Base-by-base conservation (phyloP, 1,139 yeast genomes). In the Scheffersomyces illinoinensis region DNA sequence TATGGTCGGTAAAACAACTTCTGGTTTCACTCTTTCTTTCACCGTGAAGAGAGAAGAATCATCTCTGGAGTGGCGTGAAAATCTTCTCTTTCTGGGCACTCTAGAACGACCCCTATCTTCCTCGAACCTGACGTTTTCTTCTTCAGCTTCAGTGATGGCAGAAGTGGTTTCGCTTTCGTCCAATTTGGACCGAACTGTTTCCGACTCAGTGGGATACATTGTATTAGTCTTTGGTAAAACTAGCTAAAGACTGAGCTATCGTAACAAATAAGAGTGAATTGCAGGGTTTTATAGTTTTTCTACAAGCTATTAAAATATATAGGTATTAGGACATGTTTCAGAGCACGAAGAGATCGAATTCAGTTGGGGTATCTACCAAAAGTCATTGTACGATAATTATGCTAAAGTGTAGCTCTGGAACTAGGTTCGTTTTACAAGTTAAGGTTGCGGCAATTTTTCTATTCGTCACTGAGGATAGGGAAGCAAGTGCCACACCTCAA, bases 1-100 rank as follows among this genome's bases (percentile, higher is more conserved):
- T 53, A 74, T 66, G 8, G 76, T 72, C 1, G 83, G 82, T 55
- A 78, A 67, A 3, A 71, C 72, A 23, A 65, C 62, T 8, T 68
- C 71, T 1, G 79, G 76, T 26, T 71, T 69, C 12, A 69, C 71
- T 50, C 62, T 67, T 46, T 68, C 71, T 17, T 56, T 56, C 47
- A 60, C 59, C 33, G 60, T 56, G 26, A 54, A 57, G 14, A 61
- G 54, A 50, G 55, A 23, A 21, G 33, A 39, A 47, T 58, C 59
- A 20, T 58, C 62, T 47, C 59, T 56, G 54, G 58, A 56, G 52
- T 61, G 58, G 26, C 54, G 21, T 17, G 62, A 60, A 21, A 59
- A 55, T 14, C 61, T 51, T 39, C 62, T 56, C 17, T 53, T 57
- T 24, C 56, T 55, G 21, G 51, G 51, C 6, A 53, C 47, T 3